A percentile compares a stretch with the other conserved stretches of the same genome.
Conservation (phyloP, 202 grass and related monocot genomes). For the Tripidium arundinaceum region DNA sequence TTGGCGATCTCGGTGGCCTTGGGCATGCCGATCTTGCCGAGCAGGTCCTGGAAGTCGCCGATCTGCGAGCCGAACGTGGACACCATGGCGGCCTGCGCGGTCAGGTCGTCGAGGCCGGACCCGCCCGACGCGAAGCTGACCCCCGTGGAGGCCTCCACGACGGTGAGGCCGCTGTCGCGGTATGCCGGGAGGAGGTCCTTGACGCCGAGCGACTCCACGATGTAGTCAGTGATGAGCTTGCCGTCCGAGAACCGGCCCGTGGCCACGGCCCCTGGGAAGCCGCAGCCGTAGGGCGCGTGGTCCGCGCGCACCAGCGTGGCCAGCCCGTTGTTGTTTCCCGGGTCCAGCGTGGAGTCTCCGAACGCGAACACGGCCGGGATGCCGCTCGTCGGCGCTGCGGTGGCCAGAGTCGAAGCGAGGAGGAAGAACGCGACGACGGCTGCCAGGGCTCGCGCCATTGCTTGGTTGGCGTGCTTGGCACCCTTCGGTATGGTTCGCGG, state of each 20-base stretch:
- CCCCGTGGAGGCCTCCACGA: slow-evolving; percentile 37
- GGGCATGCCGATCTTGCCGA: slow-evolving; percentile 25
- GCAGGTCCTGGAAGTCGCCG: slow-evolving; percentile 35
- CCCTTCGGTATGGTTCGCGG: neutral
- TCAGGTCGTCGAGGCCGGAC: slow-evolving; percentile 63
- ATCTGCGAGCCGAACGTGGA: slow-evolving; percentile 44
- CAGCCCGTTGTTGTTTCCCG: slow-evolving; percentile 71
- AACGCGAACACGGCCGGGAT: slow-evolving; percentile 63
- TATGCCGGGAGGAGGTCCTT: slow-evolving; percentile 48
- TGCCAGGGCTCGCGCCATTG: neutral
- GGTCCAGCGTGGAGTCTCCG: slow-evolving; percentile 71
- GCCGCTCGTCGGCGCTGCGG: neutral
- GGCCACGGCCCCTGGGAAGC: slow-evolving; percentile 29
- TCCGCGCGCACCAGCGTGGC: slow-evolving; percentile 43
- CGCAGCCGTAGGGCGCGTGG: slow-evolving; percentile 56
- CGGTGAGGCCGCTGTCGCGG: slow-evolving; percentile 5
- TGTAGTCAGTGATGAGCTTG: slow-evolving; percentile 62
- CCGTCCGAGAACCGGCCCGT: slow-evolving; percentile 69
- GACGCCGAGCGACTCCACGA: slow-evolving; percentile 52
- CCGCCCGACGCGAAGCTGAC: slow-evolving; percentile 66
- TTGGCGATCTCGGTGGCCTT: slow-evolving; percentile 35
- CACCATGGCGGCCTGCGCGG: slow-evolving; percentile 21
- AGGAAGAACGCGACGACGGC: neutral
- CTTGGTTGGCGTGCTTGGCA: neutral
- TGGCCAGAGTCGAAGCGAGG: neutral